Evolutionary conservation across 306 rosid species (phyloP).

Genomic region (Prunus fruticosa): DNA sequence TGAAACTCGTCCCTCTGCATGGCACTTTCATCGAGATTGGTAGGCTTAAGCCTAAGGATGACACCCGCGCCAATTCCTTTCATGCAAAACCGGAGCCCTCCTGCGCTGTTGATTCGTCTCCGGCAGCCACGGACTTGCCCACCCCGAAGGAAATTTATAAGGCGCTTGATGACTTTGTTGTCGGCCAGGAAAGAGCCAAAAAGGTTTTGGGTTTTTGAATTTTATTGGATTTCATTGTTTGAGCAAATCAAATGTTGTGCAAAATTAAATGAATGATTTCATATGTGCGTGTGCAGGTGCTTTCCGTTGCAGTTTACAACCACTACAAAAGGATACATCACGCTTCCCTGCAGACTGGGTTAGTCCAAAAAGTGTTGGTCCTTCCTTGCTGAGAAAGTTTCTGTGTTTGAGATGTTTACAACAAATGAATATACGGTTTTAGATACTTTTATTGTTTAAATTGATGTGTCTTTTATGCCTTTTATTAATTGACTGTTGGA

Average conservation of each 20-base stretch:
- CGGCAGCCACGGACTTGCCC: constrained; percentile 27
- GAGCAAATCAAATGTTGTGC: no score
- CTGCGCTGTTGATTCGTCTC: neutral
- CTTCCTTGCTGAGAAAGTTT: neutral
- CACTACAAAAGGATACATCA: constrained; percentile 60
- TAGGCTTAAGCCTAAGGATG: constrained; percentile 35
- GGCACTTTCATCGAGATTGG: constrained; percentile 65
- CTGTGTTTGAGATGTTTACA: neutral
- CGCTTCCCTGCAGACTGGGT: constrained; percentile 35
- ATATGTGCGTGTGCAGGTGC: constrained; percentile 41
- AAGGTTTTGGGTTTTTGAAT: constrained; percentile 31
- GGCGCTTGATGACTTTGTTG: constrained; percentile 45
- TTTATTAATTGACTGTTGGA: constrained; percentile 14
- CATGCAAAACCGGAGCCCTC: neutral
- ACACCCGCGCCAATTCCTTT: constrained; percentile 12
- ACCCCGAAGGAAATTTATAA: constrained; percentile 57
- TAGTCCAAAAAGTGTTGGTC: constrained; percentile 1
- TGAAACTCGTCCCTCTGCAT: constrained; percentile 56
- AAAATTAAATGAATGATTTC: neutral
- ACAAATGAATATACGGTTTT: neutral
- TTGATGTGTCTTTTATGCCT: neutral
- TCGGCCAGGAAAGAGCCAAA: constrained; percentile 63
- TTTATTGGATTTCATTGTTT: neutral
- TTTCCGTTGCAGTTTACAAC: constrained; percentile 77
- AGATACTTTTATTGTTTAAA: neutral